Base-by-base conservation (phyloP, 768 basidiomycete genomes). In the Mycena albidolilacea region DNA sequence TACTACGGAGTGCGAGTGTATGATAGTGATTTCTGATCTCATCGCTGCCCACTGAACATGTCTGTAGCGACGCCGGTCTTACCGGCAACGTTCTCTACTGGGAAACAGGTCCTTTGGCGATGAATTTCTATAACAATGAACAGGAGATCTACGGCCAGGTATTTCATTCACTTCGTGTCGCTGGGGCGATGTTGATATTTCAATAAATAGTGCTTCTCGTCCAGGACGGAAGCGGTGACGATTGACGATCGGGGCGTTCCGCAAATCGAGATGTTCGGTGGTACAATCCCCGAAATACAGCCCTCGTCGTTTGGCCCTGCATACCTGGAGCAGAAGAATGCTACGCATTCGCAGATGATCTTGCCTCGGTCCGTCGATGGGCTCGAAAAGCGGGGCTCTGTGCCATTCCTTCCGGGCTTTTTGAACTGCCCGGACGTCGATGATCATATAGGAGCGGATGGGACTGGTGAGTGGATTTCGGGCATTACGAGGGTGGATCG, bases 11-110 rank as follows among this genome's bases (percentile, higher is more conserved):
- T 30, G 30, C 30, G 30, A 30, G 30, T 30, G 30, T 30, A 30
- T 30, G 30, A 30, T 30, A 30, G 30, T 30, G 4, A 30, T 30
- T 30, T 30, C 30, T 30, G 30, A 30, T 3, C 30, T 30, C 30
- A 30, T 30, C 30, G 30, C 30, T 30, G 30, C 30, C 30, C 30
- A 30, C 30, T 30, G 52, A 19, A 48, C 75, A 21, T 38, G 14
- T 43, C 41, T 43, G 30, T 38, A 73, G 73, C 35, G 41, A 75
- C 43, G 77, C 60, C 15, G 72, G 75, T 12, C 54, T 76, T 5
- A 78, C 77, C 19, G 77, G 78, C 14, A 73, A 69, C 43, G 64
- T 79, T 5, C 68, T 78, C 23, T 78, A 72, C 52, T 72, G 71
- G 71, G 65, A 72, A 48, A 62, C 71, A 9, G 48, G 30, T 6